Conservation (phyloP, 345 rosid genomes). For the Trapa incisa region DNA sequence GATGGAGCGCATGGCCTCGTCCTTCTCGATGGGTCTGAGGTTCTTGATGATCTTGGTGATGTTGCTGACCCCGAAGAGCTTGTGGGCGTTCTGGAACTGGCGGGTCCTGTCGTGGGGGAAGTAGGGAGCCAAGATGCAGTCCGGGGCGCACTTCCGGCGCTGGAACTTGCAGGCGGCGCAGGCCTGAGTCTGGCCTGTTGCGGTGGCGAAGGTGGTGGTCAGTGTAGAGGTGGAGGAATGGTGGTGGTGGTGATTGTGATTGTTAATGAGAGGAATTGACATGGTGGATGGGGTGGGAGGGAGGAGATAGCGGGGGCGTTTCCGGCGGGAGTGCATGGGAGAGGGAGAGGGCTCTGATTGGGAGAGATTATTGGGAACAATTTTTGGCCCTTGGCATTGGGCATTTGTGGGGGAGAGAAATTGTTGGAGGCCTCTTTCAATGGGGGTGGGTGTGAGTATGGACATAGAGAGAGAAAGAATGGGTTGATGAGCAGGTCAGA, state of each 20-base stretch:
- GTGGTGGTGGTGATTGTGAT: conserved; percentile 5
- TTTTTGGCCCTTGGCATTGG: not conserved
- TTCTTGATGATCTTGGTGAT: conserved; percentile 67
- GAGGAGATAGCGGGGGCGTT: conserved; percentile 43
- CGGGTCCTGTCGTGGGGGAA: conserved; percentile 76
- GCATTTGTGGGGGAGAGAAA: not conserved
- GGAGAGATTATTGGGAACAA: conserved; percentile 31
- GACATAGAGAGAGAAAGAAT: not conserved
- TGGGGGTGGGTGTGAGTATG: not conserved
- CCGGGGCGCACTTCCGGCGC: conserved; percentile 80
- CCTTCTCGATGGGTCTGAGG: conserved; percentile 52
- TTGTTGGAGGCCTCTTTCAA: not conserved
- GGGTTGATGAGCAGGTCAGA: not conserved
- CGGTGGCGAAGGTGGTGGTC: not conserved
- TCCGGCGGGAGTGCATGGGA: conserved; percentile 39
- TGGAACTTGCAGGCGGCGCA: conserved; percentile 98
- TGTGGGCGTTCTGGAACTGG: conserved; percentile 90
- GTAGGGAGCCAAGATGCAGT: conserved; percentile 93
- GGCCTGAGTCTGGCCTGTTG: conserved; percentile 34
- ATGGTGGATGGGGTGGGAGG: conserved; percentile 11
- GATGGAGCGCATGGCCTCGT: conserved; percentile 78
- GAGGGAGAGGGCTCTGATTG: conserved; percentile 19
- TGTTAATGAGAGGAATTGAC: conserved; percentile 6
- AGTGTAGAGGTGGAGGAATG: not conserved
- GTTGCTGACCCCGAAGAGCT: conserved; percentile 83